Evolutionary conservation across 805 yeast species (phyloP).

Genomic region (Schwanniomyces occidentalis): DNA sequence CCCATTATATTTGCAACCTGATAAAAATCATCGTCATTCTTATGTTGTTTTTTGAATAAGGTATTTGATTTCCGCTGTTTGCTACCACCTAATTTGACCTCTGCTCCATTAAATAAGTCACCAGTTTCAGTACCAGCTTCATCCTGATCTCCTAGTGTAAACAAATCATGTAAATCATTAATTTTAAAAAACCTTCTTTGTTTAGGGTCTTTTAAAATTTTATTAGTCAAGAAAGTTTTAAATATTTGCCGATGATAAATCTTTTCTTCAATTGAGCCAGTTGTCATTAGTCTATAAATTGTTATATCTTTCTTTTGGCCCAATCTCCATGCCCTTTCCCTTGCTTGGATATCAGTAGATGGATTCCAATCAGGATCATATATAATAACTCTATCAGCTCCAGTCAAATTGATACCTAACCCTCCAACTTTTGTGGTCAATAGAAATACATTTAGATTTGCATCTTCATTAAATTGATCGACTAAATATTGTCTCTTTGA

Average conservation of each 20-base stretch:
- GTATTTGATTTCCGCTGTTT: constrained; percentile 33
- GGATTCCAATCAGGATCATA: constrained; percentile 99
- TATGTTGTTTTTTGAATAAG: constrained; percentile 30
- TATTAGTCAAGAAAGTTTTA: constrained; percentile 90
- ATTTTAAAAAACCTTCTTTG: constrained; percentile 90
- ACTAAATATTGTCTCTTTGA: constrained; percentile 74
- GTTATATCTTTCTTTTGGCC: constrained; percentile 93
- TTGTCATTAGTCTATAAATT: constrained; percentile 86
- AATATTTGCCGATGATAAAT: constrained; percentile 96
- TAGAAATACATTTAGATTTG: constrained; percentile 62
- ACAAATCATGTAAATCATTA: constrained; percentile 88
- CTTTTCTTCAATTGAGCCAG: constrained; percentile 95
- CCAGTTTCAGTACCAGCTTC: constrained; percentile 70
- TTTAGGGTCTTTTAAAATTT: constrained; percentile 91
- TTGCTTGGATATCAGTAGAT: constrained; percentile 93
- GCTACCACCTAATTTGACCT: constrained; percentile 33
- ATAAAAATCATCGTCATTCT: constrained; percentile 64
- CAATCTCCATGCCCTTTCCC: constrained; percentile 95
- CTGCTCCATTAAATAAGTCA: constrained; percentile 55
- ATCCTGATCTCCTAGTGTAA: constrained; percentile 75
- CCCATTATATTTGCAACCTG: constrained; percentile 67
- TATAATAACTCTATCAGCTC: constrained; percentile 91
- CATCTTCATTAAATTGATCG: constrained; percentile 71
- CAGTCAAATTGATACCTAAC: constrained; percentile 88
- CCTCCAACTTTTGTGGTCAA: constrained; percentile 97